Evolutionary conservation across 345 rosid species (phyloP), one percentile per base, ranked within the genome.

Genomic region (Aegle marmelos): DNA sequence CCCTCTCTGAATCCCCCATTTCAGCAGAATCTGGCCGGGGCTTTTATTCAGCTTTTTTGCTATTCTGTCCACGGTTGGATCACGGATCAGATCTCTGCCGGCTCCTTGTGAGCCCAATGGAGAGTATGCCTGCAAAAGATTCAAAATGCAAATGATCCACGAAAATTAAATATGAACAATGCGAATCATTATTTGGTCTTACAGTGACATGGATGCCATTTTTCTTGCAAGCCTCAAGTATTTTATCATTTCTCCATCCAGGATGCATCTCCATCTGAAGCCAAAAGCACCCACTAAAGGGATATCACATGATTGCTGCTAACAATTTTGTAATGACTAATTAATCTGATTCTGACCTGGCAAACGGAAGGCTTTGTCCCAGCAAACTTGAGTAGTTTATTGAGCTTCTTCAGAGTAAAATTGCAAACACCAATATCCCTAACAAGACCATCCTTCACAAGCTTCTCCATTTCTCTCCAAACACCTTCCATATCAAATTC

Each of bases 241-340:
- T 85, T 74, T 80, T 79, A 65, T 91, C 94, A 74, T 89, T 90
- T 78, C 90, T 87, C 90, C 90, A 90, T 37, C 92, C 91, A 2
- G 92, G 90, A 81, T 90, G 92, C 94, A 88, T 90, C 82, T 45
- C 50, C 86, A 90, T 90, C 89, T 86, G 66, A 21, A 58, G 14
- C 71, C 39, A 82, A 72, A 61, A 54, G 48, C 50, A 75, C n/a
- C 50, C 50, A 45, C 50, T 13, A 13, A 45, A 45, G 50, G 50
- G 50, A 45, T 45, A 45, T 45, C 50, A 45, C 50, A 13, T 45
- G 13, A 45, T 45, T 11, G 50, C 4, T 45, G 50, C 13, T 45
- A 45, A 45, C 17, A 45, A 45, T 3, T 45, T 45, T 11, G 50
- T 13, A 45, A 13, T 45, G 50, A 45, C 50, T 45, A 45, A 13